Conservation (phyloP, 2,329 filamentous ascomycete genomes). For the Ambrosiella xylebori region DNA sequence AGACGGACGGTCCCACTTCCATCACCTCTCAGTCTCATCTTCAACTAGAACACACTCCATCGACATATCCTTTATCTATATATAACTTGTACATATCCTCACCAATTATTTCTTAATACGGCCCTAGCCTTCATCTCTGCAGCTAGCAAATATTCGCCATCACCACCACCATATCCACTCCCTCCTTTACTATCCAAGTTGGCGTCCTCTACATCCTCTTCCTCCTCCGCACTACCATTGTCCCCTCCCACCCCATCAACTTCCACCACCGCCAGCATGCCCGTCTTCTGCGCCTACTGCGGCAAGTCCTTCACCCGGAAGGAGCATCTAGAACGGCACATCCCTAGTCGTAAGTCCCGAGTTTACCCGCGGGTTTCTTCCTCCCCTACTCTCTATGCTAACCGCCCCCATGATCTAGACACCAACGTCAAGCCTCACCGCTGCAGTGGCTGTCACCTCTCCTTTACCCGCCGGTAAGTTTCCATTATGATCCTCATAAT, state of each 20-base stretch:
- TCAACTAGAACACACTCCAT: too few species aligned
- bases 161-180: neutral
- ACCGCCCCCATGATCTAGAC: conserved; percentile 22
- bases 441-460: conserved; percentile 31
- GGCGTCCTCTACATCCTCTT: neutral
- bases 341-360: conserved; percentile 30
- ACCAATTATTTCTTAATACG: neutral
- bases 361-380: neutral
- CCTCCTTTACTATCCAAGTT: neutral
- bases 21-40: too few species aligned
- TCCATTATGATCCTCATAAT: neutral
- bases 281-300: conserved; percentile 35
- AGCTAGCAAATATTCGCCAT: neutral
- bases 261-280: conserved; percentile 5
- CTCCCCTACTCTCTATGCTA: neutral
- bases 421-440: conserved; percentile 38
- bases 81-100: too few species aligned
- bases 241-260: neutral
- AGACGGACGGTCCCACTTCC: too few species aligned
- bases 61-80: too few species aligned
- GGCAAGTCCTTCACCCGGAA: conserved; percentile 38
- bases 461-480: conserved; percentile 31
- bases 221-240: neutral
- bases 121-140: neutral
- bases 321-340: conserved; percentile 38